Conservation (phyloP, 108 stramenopile species). For the Poteriospumella lacustris region DNA sequence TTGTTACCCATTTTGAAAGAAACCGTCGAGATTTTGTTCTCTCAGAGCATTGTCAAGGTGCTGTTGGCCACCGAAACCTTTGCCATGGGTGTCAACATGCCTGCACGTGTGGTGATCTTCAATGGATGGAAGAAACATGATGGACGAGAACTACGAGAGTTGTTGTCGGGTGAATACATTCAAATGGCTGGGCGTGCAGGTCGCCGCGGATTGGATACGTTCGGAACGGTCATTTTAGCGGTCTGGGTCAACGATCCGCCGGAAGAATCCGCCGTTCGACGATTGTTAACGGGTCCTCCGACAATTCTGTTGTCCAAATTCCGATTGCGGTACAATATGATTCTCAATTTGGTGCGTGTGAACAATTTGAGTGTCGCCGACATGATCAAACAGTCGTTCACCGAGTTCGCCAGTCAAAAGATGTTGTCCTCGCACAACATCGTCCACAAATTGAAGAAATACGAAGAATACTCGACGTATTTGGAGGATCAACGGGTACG, state of each 20-base stretch:
- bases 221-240: conserved; percentile 66
- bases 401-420: conserved; percentile 87
- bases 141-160: conserved; percentile 71
- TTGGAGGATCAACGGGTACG: conserved; percentile 61
- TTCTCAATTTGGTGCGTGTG: conserved; percentile 83
- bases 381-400: conserved; percentile 84
- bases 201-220: conserved; percentile 86
- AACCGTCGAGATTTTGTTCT: conserved; percentile 87
- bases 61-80: conserved; percentile 98
- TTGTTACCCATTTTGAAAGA: conserved; percentile 94
- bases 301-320: neutral
- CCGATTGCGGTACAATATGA: conserved; percentile 74
- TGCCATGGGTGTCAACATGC: conserved; percentile 99
- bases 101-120: conserved; percentile 89
- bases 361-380: conserved; percentile 90
- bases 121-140: conserved; percentile 88
- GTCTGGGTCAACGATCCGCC: conserved; percentile 29
- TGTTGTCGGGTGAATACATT: conserved; percentile 73
- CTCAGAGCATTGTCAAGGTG: conserved; percentile 77
- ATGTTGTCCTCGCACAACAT: conserved; percentile 81
- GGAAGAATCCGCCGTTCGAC: neutral
- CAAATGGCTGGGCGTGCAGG: conserved; percentile 98
- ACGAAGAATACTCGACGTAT: conserved; percentile 48
- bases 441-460: conserved; percentile 70
- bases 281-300: neutral